A percentile compares a stretch with the other conserved stretches of the same genome.
Conservation (phyloP, 257 asterid genomes). For the Linderniella brevidens region DNA sequence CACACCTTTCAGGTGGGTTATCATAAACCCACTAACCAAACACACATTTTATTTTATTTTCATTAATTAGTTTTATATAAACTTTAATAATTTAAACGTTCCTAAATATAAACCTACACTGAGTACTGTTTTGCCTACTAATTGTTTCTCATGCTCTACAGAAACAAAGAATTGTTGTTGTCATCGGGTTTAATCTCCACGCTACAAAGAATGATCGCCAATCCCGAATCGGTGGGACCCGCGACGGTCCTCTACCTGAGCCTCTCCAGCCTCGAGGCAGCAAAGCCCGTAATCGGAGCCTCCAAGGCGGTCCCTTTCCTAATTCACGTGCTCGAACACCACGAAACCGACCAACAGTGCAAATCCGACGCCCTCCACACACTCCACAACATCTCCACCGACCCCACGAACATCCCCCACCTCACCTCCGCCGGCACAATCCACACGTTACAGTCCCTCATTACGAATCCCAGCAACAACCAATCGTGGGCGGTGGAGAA, state of each 20-base stretch:
- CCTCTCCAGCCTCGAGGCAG: constrained; percentile 83
- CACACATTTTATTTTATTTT: too few species aligned
- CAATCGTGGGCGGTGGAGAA: constrained; percentile 57
- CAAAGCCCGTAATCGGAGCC: constrained; percentile 66
- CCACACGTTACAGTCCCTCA: constrained; percentile 39
- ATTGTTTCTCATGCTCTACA: constrained; percentile 25
- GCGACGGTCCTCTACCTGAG: constrained; percentile 88
- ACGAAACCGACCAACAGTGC: constrained; percentile 38
- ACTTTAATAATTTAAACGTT: too few species aligned
- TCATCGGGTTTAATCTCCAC: constrained; percentile 66
- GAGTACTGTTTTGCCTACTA: too few species aligned
- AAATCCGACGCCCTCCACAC: constrained; percentile 85
- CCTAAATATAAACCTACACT: too few species aligned
- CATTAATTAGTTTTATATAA: too few species aligned
- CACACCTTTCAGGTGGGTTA: too few species aligned
- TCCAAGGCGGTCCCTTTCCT: constrained; percentile 67
- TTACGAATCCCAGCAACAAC: constrained; percentile 29
- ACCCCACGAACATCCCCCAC: constrained; percentile 52
- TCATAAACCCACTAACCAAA: too few species aligned
- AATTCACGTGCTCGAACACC: constrained; percentile 33
- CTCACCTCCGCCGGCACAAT: constrained; percentile 62
- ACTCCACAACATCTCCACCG: constrained; percentile 66
- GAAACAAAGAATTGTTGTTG: constrained; percentile 84
- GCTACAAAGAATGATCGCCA: constrained; percentile 47
- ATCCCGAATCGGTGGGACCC: constrained; percentile 36